These are phyloP conservation scores for Fragilariopsis cylindrus DNA, from an alignment of 108 stramenopile species.

Conservation along the genomic window DNA sequence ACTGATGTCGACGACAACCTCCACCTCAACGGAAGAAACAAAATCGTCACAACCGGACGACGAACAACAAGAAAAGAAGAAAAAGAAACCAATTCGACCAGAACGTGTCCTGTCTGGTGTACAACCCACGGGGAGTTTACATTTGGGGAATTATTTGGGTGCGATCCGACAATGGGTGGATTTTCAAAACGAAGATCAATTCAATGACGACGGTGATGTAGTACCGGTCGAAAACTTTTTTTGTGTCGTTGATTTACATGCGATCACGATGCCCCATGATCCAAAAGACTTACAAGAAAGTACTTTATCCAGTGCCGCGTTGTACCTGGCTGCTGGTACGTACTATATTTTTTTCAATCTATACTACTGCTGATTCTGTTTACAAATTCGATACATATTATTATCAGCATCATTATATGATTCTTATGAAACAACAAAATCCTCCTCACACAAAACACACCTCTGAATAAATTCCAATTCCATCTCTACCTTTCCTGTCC, in stretches of 20 bases:
- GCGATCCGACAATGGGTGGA: slow-evolving; percentile 97
- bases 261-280: slow-evolving; percentile 98
- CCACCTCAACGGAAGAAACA: too few relatives aligned
- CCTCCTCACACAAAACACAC: not conserved
- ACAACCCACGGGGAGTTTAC: slow-evolving; percentile 96
- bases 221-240: slow-evolving; percentile 91
- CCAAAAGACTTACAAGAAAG: slow-evolving; percentile 83
- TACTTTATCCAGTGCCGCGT: slow-evolving; percentile 78
- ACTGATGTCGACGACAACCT: slow-evolving; percentile 3
- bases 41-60: not conserved
- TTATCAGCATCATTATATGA: too few relatives aligned
- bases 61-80: not conserved
- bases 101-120: slow-evolving; percentile 93
- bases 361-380: too few relatives aligned
- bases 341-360: not conserved
- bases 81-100: slow-evolving; percentile 37
- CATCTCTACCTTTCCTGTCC: not conserved
- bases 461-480: not conserved
- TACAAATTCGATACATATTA: too few relatives aligned
- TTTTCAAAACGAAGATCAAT: slow-evolving; percentile 81
- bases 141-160: slow-evolving; percentile 98
- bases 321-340: slow-evolving; percentile 91
- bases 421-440: not conserved
- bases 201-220: slow-evolving; percentile 50
- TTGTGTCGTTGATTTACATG: slow-evolving; percentile 98